These are phyloP conservation scores for Nemania sp. DNA, from an alignment of 2,329 filamentous ascomycete genomes.

Conservation along the genomic window DNA sequence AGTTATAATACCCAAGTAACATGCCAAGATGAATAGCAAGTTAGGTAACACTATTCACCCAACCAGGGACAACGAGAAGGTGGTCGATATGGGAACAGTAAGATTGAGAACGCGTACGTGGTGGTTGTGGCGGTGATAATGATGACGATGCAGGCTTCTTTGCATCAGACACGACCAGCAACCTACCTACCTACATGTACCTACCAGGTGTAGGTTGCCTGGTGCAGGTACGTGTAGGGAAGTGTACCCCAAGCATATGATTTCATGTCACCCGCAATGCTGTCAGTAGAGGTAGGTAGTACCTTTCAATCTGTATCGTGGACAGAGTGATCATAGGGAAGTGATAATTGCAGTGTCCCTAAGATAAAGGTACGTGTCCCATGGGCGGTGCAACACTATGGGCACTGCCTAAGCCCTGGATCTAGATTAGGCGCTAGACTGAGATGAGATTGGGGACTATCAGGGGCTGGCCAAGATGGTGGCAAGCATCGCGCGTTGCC, in stretches of 20 bases:
- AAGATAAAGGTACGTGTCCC: slow-evolving; percentile 1
- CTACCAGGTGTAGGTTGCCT: too few relatives aligned
- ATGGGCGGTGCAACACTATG: too few relatives aligned
- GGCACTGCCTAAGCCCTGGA: neutral
- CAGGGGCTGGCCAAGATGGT: slow-evolving; percentile 14
- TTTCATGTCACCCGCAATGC: neutral
- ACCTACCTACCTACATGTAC: neutral
- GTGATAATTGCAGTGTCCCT: neutral
- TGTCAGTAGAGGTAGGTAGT: neutral
- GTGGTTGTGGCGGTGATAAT: neutral
- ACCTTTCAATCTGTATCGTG: neutral
- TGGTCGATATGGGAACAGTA: slow-evolving; percentile 1
- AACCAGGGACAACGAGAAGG: too few relatives aligned
- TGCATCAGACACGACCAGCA: neutral
- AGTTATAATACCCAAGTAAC: neutral
- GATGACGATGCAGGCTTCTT: slow-evolving; percentile 5
- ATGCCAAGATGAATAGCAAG: neutral
- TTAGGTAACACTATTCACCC: too few relatives aligned
- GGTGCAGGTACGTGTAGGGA: too few relatives aligned
- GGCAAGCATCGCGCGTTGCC: neutral
- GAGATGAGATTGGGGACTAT: slow-evolving; percentile 1
- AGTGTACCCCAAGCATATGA: too few relatives aligned
- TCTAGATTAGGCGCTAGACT: slow-evolving; percentile 2
- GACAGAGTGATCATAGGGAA: neutral
- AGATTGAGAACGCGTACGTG: neutral